phyloP scores from a whole-genome alignment of 495 filamentous ascomycete species.

The Eremomyces bilateralis region DNA sequence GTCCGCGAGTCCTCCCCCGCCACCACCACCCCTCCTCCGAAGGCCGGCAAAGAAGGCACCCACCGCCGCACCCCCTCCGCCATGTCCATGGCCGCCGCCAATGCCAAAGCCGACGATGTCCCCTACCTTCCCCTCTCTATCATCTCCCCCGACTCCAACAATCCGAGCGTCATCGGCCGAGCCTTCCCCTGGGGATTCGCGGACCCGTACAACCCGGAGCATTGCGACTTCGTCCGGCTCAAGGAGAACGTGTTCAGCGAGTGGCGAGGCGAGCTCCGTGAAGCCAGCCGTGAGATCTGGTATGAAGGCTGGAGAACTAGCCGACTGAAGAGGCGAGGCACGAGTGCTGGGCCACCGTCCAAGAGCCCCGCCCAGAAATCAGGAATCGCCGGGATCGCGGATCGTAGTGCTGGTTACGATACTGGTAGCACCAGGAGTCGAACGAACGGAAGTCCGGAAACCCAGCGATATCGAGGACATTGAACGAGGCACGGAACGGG shows the following conservation, averaged over 20 bases:
- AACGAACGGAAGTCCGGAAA: no score
- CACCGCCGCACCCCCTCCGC: conserved; percentile 11
- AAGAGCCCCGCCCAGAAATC: no score
- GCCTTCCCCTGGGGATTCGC: conserved; percentile 94
- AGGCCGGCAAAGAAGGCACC: conserved; percentile 5
- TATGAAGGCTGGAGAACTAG: conserved; percentile 90
- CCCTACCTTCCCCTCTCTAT: conserved; percentile 67
- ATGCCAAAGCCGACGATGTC: conserved; percentile 10
- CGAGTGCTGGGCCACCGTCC: no score
- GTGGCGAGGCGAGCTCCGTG: conserved; percentile 78
- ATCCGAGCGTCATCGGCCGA: conserved; percentile 30
- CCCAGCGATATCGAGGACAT: no score
- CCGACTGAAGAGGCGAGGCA: conserved; percentile 24
- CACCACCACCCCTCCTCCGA: conserved; percentile 1
- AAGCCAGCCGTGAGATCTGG: conserved; percentile 80
- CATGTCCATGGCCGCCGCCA: conserved; percentile 10
- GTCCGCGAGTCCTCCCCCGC: background rate
- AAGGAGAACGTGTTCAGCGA: conserved; percentile 84
- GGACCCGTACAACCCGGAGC: conserved; percentile 68
- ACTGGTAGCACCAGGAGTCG: no score
- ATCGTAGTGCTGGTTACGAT: no score
- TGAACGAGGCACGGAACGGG: no score
- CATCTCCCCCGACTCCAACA: conserved; percentile 50
- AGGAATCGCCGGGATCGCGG: no score
- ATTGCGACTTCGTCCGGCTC: conserved; percentile 85